Evolutionary conservation across 2,329 filamentous ascomycete species (phyloP), one percentile per base, ranked within the genome.

Genomic region (Beauveria sp.): DNA sequence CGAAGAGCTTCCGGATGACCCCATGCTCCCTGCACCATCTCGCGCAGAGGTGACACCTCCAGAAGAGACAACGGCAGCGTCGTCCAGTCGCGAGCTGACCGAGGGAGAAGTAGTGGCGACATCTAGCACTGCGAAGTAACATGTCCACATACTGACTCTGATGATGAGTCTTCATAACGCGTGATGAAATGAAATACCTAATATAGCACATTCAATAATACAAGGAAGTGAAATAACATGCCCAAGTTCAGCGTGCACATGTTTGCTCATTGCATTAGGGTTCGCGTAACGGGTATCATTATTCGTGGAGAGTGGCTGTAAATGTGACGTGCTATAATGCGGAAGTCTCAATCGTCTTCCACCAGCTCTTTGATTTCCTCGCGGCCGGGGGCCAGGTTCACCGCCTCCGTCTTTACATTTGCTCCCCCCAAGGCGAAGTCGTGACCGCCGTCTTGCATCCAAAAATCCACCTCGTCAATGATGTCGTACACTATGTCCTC

Each of bases 401-500:
- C 74, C 20, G 74, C 76, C 42, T 77, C 74, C 58, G 75, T 76
- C 69, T 79, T 80, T 38, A 74, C 76, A 53, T 76, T 79, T 16
- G 74, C 75, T 14, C 71, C 79, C 10, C 76, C 76, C 50, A 76
- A 74, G 62, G 80, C 80, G 52, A 80, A 76, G 9, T 79, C 76
- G 64, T 77, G 78, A 9, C 78, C 79, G 26, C 82, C 82, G 65
- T 91, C 90, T 70, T 90, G 85, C 73, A 87, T 81, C 87, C 86
- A 96, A 76, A 90, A 95, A 76, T 96, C 92, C 54, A 96, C 90
- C 75, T 99, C 95, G 70, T 99, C 95, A 38, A 98, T 82, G 59
- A 99, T 83, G 73, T 99, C 95, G 72, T 92, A 96, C 34, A 96
- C 83, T 26, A 97, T 81, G 69, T 99, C 95, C 76, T 99, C 95